Conservation (phyloP, 768 basidiomycete species). For the Coprinopsis cinerea region DNA sequence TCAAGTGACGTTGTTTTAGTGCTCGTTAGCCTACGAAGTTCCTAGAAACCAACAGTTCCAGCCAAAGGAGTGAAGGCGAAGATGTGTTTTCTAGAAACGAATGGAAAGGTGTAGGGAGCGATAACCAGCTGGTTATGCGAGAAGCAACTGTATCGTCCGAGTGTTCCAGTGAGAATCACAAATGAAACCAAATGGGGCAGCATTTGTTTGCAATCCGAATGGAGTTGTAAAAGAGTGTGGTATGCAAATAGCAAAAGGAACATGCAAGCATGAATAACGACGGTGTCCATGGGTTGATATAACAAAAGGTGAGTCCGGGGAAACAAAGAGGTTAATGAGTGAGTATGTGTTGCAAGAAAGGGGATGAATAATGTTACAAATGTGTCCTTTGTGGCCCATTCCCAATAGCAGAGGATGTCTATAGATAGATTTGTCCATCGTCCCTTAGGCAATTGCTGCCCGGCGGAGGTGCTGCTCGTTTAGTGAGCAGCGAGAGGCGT, state of each 20-base stretch:
- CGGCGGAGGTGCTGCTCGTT: constrained; percentile 9
- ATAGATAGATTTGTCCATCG: background rate
- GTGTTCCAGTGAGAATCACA: too few species aligned
- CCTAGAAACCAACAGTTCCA: background rate
- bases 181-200: too few species aligned
- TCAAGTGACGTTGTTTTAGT: too few species aligned
- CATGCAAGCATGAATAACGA: background rate
- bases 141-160: too few species aligned
- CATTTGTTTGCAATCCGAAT: too few species aligned
- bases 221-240: background rate
- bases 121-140: too few species aligned
- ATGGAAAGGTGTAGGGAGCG: too few species aligned
- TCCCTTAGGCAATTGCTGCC: background rate
- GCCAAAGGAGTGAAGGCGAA: too few species aligned
- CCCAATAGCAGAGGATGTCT: background rate
- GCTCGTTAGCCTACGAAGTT: too few species aligned
- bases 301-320: too few species aligned
- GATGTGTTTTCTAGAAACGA: too few species aligned
- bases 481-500: constrained; percentile 7
- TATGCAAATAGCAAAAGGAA: background rate
- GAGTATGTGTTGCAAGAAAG: background rate
- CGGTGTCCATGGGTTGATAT: background rate
- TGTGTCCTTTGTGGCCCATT: background rate
- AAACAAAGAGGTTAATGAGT: too few species aligned
- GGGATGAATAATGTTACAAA: background rate